Evolutionary conservation across 2,329 filamentous ascomycete genomes (phyloP).

Genomic region (Aspergillus novoparasiticus): DNA sequence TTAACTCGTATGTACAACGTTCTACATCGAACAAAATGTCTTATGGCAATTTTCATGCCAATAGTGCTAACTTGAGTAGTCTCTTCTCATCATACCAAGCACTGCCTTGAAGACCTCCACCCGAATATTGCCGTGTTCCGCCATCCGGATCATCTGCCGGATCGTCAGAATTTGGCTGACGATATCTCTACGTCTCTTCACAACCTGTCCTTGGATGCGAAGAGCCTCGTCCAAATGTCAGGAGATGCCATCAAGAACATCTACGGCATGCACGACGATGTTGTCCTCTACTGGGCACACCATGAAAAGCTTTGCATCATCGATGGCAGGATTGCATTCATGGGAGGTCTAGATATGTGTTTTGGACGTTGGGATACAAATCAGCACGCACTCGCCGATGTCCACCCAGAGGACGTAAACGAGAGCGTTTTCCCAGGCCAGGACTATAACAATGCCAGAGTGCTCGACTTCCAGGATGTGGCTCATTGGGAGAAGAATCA

Average conservation of each 20-base stretch:
- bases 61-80: conserved; percentile 43
- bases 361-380: conserved; percentile 90
- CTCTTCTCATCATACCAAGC: conserved; percentile 74
- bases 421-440: conserved; percentile 83
- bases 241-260: conserved; percentile 73
- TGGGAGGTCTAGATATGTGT: conserved; percentile 87
- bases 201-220: conserved; percentile 57
- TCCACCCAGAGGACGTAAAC: conserved; percentile 75
- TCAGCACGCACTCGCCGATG: conserved; percentile 81
- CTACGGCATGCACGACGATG: conserved; percentile 79
- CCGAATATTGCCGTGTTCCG: conserved; percentile 86
- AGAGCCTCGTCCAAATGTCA: conserved; percentile 65
- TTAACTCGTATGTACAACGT: conserved; percentile 66
- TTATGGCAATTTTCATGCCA: neutral
- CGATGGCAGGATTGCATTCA: conserved; percentile 79
- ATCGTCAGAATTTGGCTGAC: conserved; percentile 66
- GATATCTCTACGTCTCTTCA: conserved; percentile 59
- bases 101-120: conserved; percentile 73
- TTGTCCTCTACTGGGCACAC: conserved; percentile 89
- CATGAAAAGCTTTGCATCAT: conserved; percentile 88
- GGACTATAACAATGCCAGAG: conserved; percentile 86
- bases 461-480: conserved; percentile 80
- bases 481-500: conserved; percentile 83
- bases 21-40: neutral
- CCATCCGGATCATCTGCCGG: conserved; percentile 84